Percentiles rank a stretch among this genome's conserved stretches.
phyloP scores from a whole-genome alignment of 495 filamentous ascomycete genomes.

The Xylaria longipes region DNA sequence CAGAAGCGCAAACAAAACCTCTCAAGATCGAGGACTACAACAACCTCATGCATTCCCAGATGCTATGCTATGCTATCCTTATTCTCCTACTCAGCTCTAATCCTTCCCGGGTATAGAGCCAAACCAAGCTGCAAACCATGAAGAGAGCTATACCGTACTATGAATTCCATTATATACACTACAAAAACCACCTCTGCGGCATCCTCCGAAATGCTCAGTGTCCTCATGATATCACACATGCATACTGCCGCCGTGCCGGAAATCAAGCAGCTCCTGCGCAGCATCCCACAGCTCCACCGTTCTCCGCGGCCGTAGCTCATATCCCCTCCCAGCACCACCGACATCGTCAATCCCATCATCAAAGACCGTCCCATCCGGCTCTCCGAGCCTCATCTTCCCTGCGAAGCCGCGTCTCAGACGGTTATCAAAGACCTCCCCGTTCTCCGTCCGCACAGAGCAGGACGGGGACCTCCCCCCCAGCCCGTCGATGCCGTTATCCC shows the following conservation, averaged over 20 bases:
- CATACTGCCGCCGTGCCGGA: neutral
- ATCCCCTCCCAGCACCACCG: neutral
- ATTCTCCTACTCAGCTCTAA: neutral
- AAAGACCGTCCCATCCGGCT: neutral
- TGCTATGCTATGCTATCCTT: neutral
- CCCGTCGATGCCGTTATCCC: neutral
- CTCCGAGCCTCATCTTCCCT: neutral
- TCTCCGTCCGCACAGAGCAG: slow-evolving; percentile 25
- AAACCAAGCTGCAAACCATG: neutral
- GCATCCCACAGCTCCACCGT: slow-evolving; percentile 32
- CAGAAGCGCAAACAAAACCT: neutral
- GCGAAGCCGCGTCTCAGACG: slow-evolving; percentile 24
- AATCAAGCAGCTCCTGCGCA: slow-evolving; percentile 29
- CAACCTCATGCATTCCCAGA: neutral
- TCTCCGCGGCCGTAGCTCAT: neutral
- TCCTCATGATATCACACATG: neutral
- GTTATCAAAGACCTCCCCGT: slow-evolving; percentile 18
- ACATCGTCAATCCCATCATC: neutral
- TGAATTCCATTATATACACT: slow-evolving; percentile 7
- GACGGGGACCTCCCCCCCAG: neutral
- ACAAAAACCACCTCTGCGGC: neutral
- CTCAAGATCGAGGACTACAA: neutral
- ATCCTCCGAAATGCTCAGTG: neutral
- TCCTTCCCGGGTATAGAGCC: neutral
- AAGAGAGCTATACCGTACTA: neutral